Percentiles rank a stretch among this genome's conserved stretches.
phyloP scores from a whole-genome alignment of 2,329 filamentous ascomycete genomes.

The Ophiocordyceps robertsii region DNA sequence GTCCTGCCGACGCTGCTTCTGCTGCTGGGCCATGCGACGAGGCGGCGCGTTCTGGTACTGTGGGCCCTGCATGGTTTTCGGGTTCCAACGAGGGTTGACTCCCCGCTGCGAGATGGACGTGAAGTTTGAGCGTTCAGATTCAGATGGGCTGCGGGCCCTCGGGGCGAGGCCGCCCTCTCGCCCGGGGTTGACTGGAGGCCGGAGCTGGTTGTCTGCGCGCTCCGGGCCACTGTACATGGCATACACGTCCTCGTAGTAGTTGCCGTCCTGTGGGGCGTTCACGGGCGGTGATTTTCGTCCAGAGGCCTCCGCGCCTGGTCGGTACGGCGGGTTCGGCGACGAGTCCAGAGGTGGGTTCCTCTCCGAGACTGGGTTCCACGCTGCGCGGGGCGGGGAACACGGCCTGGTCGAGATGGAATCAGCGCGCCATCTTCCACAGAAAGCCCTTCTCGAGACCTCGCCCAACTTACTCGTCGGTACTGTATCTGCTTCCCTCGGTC shows the following conservation, averaged over 20 bases:
- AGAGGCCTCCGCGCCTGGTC: neutral
- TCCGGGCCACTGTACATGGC: conserved; percentile 57
- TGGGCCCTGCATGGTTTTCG: conserved; percentile 25
- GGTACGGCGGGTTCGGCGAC: conserved; percentile 23
- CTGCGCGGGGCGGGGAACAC: conserved; percentile 42
- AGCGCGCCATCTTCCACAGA: neutral
- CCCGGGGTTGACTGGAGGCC: conserved; percentile 23
- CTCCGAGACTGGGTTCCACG: conserved; percentile 36
- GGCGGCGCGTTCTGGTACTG: conserved; percentile 23
- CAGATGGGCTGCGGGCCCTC: conserved; percentile 54
- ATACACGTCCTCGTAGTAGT: conserved; percentile 90
- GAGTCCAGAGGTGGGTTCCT: conserved; percentile 33
- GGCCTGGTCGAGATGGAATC: conserved; percentile 17
- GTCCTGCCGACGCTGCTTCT: conserved; percentile 54
- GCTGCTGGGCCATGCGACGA: conserved; percentile 29
- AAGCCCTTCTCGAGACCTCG: neutral
- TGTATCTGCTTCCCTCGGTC: conserved; percentile 62
- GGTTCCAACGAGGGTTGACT: conserved; percentile 78
- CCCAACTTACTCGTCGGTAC: conserved; percentile 49
- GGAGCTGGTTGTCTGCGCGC: conserved; percentile 11
- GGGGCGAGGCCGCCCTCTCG: conserved; percentile 50
- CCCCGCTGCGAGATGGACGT: conserved; percentile 83
- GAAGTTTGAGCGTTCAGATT: conserved; percentile 73
- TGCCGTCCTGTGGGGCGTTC: conserved; percentile 18
- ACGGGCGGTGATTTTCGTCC: conserved; percentile 11